These are phyloP conservation scores for Camelina neglecta DNA, from an alignment of 345 rosid species.

Conservation along the genomic window DNA sequence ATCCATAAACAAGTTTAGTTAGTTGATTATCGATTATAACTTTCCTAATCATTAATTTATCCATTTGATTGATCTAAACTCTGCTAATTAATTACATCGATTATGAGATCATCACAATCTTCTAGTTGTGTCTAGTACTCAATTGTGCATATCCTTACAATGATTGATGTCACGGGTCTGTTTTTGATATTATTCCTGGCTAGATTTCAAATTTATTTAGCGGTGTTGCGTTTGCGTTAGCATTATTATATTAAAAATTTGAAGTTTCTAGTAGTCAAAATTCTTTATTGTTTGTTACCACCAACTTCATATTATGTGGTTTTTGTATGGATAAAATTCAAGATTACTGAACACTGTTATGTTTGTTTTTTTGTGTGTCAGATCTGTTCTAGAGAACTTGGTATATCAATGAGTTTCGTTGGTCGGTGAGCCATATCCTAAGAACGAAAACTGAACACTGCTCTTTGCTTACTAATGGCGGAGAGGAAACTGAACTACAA, in stretches of 20 bases:
- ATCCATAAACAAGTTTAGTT: background rate
- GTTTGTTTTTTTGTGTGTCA: background rate
- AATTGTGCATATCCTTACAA: background rate
- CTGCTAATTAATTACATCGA: background rate
- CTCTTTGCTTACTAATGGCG: constrained; percentile 51
- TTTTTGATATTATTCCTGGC: background rate
- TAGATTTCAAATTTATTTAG: background rate
- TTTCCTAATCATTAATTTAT: background rate
- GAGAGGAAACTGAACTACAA: constrained; percentile 77
- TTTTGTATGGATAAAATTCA: constrained; percentile 24
- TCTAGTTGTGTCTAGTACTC: background rate
- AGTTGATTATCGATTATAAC: background rate
- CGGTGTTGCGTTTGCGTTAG: constrained; percentile 4
- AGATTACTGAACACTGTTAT: constrained; percentile 18
- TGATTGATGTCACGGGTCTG: constrained; percentile 28
- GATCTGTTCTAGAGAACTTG: constrained; percentile 10
- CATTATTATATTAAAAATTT: constrained; percentile 20
- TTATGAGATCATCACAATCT: background rate
- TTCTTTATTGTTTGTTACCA: constrained; percentile 26
- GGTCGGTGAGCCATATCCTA: constrained; percentile 22
- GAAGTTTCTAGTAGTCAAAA: constrained; percentile 13
- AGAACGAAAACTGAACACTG: background rate
- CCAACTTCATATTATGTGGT: background rate
- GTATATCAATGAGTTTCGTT: constrained; percentile 17
- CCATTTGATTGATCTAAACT: background rate